These are phyloP conservation scores for Xeromyces bisporus DNA, from an alignment of 495 filamentous ascomycete species.

Conservation along the genomic window DNA sequence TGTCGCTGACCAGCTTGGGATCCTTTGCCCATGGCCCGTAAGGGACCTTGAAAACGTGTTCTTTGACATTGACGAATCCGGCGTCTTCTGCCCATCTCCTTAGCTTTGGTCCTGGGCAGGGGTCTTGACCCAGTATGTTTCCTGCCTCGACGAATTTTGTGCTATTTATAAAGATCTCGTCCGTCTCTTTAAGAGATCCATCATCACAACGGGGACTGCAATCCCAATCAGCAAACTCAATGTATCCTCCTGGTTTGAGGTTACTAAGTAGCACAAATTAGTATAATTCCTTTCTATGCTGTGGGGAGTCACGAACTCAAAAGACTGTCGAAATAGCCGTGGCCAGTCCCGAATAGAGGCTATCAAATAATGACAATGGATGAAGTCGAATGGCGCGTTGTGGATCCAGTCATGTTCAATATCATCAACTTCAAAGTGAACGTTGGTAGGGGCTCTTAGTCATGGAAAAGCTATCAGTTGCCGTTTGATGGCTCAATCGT, in stretches of 20 bases:
- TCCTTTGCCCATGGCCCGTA: slow-evolving; percentile 10
- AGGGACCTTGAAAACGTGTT: slow-evolving; percentile 5
- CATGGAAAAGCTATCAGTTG: too few relatives aligned
- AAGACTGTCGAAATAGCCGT: slow-evolving; percentile 6
- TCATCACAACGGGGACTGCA: slow-evolving; percentile 15
- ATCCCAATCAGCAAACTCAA: slow-evolving; percentile 24
- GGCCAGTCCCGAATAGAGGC: slow-evolving; percentile 7
- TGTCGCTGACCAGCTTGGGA: neutral
- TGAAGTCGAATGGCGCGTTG: slow-evolving; percentile 7
- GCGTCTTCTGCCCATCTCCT: slow-evolving; percentile 3
- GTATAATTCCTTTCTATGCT: too few relatives aligned
- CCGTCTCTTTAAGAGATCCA: slow-evolving; percentile 8
- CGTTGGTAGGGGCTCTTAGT: slow-evolving; percentile 12
- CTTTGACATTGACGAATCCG: slow-evolving; percentile 9
- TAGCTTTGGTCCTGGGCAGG: slow-evolving; percentile 1
- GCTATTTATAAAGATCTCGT: slow-evolving; percentile 20
- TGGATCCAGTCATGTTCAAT: slow-evolving; percentile 6
- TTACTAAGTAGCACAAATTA: slow-evolving; percentile 7
- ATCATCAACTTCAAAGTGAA: slow-evolving; percentile 9
- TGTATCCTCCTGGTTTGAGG: slow-evolving; percentile 23
- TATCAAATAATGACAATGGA: slow-evolving; percentile 6
- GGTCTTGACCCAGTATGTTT: slow-evolving; percentile 5
- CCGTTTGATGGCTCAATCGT: neutral
- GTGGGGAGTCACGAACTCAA: too few relatives aligned
- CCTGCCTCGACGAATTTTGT: slow-evolving; percentile 2